phyloP scores from a whole-genome alignment of 164 flowering plant species.

The Sedum album region DNA sequence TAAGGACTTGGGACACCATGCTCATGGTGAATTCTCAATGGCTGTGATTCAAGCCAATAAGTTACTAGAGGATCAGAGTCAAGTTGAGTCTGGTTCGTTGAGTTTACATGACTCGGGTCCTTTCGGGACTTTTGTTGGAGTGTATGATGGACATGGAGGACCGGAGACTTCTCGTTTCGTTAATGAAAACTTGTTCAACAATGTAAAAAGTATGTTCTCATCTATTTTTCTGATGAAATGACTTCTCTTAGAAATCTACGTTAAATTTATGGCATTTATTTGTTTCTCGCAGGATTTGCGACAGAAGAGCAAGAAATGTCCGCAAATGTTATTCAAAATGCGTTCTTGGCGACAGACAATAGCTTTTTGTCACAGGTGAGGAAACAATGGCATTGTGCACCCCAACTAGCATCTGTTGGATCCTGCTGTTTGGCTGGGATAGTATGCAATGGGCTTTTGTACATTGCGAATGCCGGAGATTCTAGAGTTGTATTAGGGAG shows the following conservation, averaged over 20 bases:
- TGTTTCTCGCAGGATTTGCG: slow-evolving; percentile 32
- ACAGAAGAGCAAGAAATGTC: slow-evolving; percentile 40
- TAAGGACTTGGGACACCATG: slow-evolving; percentile 50
- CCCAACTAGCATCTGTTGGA: slow-evolving; percentile 55
- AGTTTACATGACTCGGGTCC: slow-evolving; percentile 34
- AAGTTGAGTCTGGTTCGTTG: slow-evolving; percentile 58
- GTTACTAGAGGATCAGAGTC: slow-evolving; percentile 56
- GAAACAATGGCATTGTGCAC: slow-evolving; percentile 40
- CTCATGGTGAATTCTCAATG: slow-evolving; percentile 60
- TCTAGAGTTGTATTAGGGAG: slow-evolving; percentile 52
- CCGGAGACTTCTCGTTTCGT: slow-evolving; percentile 49
- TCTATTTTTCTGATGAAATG: neutral
- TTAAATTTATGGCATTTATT: neutral
- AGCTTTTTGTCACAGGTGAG: slow-evolving; percentile 43
- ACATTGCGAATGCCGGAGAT: slow-evolving; percentile 57
- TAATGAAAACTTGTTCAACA: slow-evolving; percentile 34
- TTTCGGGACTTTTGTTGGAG: slow-evolving; percentile 52
- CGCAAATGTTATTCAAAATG: slow-evolving; percentile 36
- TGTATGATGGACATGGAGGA: slow-evolving; percentile 75
- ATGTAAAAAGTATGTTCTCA: slow-evolving; percentile 50
- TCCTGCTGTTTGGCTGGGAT: slow-evolving; percentile 58
- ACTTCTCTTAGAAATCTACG: too few species aligned
- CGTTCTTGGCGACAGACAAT: slow-evolving; percentile 47
- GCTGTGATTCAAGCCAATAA: slow-evolving; percentile 57
- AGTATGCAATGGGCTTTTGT: slow-evolving; percentile 37